Conservation (phyloP, 306 rosid genomes). For the Spatholobus suberectus region DNA sequence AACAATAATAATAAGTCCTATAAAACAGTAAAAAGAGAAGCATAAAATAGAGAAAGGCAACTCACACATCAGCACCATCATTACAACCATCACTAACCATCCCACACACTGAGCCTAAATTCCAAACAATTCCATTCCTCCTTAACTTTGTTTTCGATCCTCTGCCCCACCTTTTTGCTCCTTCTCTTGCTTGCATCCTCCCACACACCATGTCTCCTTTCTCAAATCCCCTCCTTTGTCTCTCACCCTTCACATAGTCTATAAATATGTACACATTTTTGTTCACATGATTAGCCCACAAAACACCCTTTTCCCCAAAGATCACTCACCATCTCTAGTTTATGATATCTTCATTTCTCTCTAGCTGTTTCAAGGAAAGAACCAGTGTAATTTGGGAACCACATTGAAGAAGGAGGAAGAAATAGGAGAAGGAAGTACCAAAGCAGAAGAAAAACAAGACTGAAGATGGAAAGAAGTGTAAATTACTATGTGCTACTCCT, state of each 20-base stretch:
- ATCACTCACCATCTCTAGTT: constrained; percentile 43
- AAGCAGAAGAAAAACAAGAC: constrained; percentile 27
- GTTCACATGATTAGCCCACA: constrained; percentile 45
- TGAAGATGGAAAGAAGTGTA: constrained; percentile 48
- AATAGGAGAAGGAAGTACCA: constrained; percentile 6
- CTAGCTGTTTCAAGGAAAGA: constrained; percentile 40
- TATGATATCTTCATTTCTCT: constrained; percentile 51
- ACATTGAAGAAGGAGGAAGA: constrained; percentile 37
- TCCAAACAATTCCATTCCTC: constrained; percentile 51
- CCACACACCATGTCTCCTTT: constrained; percentile 42
- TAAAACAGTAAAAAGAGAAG: constrained; percentile 32
- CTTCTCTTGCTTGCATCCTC: constrained; percentile 61
- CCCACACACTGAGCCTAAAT: constrained; percentile 57
- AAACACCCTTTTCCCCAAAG: constrained; percentile 27
- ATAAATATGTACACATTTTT: constrained; percentile 27
- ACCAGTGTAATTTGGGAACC: constrained; percentile 35
- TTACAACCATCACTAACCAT: constrained; percentile 70
- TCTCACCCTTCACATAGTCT: constrained; percentile 36
- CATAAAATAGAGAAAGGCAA: constrained; percentile 41
- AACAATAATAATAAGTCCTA: constrained; percentile 20
- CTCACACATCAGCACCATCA: constrained; percentile 70
- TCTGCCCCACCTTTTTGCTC: constrained; percentile 57
- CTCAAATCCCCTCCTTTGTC: constrained; percentile 47
- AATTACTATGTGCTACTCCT: constrained; percentile 45
- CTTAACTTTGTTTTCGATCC: constrained; percentile 58